These are phyloP conservation scores for Saksenaea oblongispora DNA, from an alignment of 371 early-diverging fungal species.

Conservation along the genomic window DNA sequence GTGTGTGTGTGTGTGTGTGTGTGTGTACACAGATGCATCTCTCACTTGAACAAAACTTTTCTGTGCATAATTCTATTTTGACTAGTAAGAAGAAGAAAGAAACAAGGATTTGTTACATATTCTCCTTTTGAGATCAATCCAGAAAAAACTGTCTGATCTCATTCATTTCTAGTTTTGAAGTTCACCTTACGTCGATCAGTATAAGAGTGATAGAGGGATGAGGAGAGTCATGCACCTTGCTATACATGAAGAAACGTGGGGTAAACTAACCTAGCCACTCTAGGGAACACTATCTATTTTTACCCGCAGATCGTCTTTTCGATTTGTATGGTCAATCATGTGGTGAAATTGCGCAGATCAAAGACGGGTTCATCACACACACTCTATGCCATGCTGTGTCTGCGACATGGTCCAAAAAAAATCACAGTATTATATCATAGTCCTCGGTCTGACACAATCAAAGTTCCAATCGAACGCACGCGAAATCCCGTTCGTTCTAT, in stretches of 20 bases:
- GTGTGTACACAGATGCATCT: not conserved
- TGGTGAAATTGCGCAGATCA: not conserved
- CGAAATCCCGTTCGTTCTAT: no score
- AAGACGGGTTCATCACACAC: not conserved
- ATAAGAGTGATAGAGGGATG: not conserved
- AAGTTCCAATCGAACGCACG: no score
- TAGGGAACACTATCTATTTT: not conserved
- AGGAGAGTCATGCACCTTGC: not conserved
- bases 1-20: not conserved
- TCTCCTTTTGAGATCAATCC: not conserved
- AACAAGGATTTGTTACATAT: not conserved
- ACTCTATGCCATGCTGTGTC: not conserved
- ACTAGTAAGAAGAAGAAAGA: not conserved
- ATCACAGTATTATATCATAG: not conserved
- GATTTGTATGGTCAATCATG: not conserved
- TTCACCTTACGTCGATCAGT: not conserved
- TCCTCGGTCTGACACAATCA: not conserved
- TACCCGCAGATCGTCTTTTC: not conserved
- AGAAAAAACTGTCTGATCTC: not conserved
- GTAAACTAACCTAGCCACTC: not conserved
- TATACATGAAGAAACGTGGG: not conserved
- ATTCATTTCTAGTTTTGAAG: not conserved
- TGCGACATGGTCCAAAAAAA: conserved; percentile 1
- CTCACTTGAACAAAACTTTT: not conserved
- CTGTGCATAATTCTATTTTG: not conserved